Evolutionary conservation across 2,329 filamentous ascomycete species (phyloP).

Genomic region (Emmonsiellopsis sp.): DNA sequence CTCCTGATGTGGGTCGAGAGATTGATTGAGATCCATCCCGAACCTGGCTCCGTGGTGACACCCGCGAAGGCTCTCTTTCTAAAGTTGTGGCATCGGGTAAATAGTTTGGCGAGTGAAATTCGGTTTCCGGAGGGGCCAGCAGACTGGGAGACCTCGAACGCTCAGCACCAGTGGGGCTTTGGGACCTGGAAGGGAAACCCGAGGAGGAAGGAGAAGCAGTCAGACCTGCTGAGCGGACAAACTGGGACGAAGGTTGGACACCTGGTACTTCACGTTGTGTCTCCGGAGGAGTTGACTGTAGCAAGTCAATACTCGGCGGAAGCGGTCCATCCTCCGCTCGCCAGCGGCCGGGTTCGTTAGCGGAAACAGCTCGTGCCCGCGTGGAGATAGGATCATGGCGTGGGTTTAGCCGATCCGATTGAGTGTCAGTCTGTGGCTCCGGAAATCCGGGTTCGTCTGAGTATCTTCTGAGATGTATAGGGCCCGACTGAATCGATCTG

Average conservation of each 20-base stretch:
- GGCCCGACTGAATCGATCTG: constrained; percentile 61
- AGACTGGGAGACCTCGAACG: constrained; percentile 27
- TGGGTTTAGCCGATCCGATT: constrained; percentile 13
- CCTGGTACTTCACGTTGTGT: constrained; percentile 2
- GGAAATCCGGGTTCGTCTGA: constrained; percentile 53
- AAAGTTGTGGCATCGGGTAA: constrained; percentile 14
- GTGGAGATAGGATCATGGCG: constrained; percentile 15
- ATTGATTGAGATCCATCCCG: not conserved
- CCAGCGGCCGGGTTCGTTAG: constrained; percentile 44
- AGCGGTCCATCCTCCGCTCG: constrained; percentile 28
- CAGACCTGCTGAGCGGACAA: constrained; percentile 11
- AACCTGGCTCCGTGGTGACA: constrained; percentile 21
- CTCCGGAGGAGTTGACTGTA: constrained; percentile 27
- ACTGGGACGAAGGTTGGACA: not conserved
- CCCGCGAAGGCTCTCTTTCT: constrained; percentile 16
- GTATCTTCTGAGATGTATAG: constrained; percentile 60
- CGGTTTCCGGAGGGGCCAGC: constrained; percentile 34
- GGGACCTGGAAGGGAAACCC: constrained; percentile 19
- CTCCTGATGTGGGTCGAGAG: constrained; percentile 3
- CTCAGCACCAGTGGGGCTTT: constrained; percentile 21
- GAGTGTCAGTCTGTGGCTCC: constrained; percentile 5
- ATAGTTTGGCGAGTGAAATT: constrained; percentile 30
- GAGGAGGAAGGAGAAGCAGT: constrained; percentile 27
- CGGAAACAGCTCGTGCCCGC: constrained; percentile 47
- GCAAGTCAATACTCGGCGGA: constrained; percentile 20